These are phyloP conservation scores for Adiantum capillusveneris DNA, from an alignment of 75 land plant genomes.

Conservation along the genomic window DNA sequence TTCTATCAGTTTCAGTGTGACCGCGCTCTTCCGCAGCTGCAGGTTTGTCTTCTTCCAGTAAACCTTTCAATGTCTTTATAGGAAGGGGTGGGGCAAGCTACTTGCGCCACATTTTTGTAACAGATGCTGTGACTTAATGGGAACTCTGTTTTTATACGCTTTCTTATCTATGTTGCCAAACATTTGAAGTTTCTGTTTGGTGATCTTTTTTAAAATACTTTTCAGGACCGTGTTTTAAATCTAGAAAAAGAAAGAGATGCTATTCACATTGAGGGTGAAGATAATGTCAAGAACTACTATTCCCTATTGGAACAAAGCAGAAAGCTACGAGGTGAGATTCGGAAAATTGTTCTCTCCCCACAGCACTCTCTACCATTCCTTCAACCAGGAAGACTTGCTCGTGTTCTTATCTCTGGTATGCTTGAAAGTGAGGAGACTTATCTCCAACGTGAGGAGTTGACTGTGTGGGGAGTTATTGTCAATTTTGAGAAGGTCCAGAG, in stretches of 20 bases:
- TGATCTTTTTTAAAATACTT: conserved; percentile 7
- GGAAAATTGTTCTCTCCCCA: conserved; percentile 69
- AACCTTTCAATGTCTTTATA: too few relatives aligned
- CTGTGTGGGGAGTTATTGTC: conserved; percentile 83
- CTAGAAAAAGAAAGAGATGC: conserved; percentile 76
- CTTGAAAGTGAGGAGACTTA: conserved; percentile 35
- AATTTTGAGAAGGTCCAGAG: conserved; percentile 67
- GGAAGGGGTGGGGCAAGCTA: too few relatives aligned
- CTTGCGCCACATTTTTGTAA: too few relatives aligned
- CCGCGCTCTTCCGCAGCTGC: conserved; percentile 79
- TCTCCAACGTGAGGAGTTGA: conserved; percentile 34
- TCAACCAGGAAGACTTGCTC: conserved; percentile 75
- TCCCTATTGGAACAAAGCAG: conserved; percentile 58
- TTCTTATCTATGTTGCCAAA: too few relatives aligned
- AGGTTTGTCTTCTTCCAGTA: conserved; percentile 34
- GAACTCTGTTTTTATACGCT: too few relatives aligned
- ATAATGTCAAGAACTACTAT: conserved; percentile 62
- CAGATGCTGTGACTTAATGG: too few relatives aligned
- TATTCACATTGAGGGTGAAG: conserved; percentile 86
- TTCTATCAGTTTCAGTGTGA: conserved; percentile 96
- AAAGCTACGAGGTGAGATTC: conserved; percentile 55
- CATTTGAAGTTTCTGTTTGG: too few relatives aligned
- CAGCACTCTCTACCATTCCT: conserved; percentile 75
- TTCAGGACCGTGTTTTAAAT: conserved; percentile 66
- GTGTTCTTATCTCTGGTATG: conserved; percentile 29